Percentiles rank a stretch among this genome's conserved stretches.
Conservation (phyloP, 257 asterid genomes). For the Solanum ahanhuiri region DNA sequence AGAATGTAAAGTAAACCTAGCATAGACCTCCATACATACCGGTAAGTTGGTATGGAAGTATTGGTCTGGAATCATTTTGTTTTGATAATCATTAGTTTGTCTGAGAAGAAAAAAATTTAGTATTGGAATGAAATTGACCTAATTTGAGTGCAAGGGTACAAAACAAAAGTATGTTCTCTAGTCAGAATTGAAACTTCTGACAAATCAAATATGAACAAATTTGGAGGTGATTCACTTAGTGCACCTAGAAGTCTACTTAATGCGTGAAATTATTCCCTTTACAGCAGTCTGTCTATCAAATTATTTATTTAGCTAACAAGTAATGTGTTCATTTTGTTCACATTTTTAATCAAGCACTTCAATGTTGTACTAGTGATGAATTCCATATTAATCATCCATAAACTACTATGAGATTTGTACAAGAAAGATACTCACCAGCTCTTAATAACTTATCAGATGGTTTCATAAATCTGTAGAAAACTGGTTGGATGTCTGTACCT, state of each 20-base stretch:
- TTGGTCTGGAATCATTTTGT: not conserved
- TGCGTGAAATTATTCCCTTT: not conserved
- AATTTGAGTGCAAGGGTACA: not conserved
- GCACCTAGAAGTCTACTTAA: not conserved
- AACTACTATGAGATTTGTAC: not conserved
- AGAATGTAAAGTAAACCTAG: not conserved
- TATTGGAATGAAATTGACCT: not conserved
- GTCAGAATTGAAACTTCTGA: not conserved
- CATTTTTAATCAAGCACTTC: not conserved
- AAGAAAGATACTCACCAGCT: not conserved
- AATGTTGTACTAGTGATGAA: not conserved
- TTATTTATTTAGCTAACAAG: not conserved
- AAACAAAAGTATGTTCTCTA: not conserved
- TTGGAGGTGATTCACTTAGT: not conserved
- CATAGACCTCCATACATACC: not conserved
- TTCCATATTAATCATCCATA: not conserved
- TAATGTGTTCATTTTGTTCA: not conserved
- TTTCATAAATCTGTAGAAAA: conserved; percentile 13
- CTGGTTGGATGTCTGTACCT: conserved; percentile 30
- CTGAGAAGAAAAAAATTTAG: not conserved
- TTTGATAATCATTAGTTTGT: not conserved
- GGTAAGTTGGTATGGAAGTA: not conserved
- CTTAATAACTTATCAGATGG: not conserved
- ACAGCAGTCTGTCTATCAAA: not conserved
- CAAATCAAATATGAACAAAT: not conserved